A percentile compares a stretch with the other conserved stretches of the same genome.
Evolutionary conservation across 1,284 basidiomycete species (phyloP).

Genomic region (Apiotrichum gracile): DNA sequence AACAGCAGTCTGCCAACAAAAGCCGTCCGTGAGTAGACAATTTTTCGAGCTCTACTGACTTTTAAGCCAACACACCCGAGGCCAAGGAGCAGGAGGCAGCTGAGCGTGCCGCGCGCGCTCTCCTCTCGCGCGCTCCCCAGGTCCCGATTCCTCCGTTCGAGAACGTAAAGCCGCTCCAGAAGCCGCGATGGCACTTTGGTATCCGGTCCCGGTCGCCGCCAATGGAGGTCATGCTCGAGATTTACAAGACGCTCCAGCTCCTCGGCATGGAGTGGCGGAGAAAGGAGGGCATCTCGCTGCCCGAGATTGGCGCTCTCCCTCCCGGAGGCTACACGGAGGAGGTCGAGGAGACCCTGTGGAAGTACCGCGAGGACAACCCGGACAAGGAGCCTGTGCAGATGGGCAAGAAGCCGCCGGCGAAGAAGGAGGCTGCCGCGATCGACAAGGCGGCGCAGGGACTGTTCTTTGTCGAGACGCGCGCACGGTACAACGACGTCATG

Average conservation of each 20-base stretch:
- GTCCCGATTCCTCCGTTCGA: slow-evolving; percentile 13
- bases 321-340: slow-evolving; percentile 38
- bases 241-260: slow-evolving; percentile 84
- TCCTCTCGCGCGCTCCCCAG: slow-evolving; percentile 19
- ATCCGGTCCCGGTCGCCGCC: slow-evolving; percentile 91
- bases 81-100: slow-evolving; percentile 28
- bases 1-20: slow-evolving; percentile 68
- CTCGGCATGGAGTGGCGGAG: slow-evolving; percentile 92
- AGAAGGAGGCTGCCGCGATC: slow-evolving; percentile 48
- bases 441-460: slow-evolving; percentile 57
- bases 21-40: slow-evolving; percentile 23
- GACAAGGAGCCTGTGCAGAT: slow-evolving; percentile 27
- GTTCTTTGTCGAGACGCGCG: slow-evolving; percentile 92
- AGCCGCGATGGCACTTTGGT: slow-evolving; percentile 93
- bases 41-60: background rate
- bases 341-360: slow-evolving; percentile 51
- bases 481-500: slow-evolving; percentile 81
- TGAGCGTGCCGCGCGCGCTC: slow-evolving; percentile 38
- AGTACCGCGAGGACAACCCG: slow-evolving; percentile 29
- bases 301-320: slow-evolving; percentile 56
- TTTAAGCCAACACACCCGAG: background rate
- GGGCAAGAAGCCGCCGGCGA: slow-evolving; percentile 34
- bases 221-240: slow-evolving; percentile 99
- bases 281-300: slow-evolving; percentile 58
- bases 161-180: slow-evolving; percentile 36